Percentiles rank a stretch among this genome's conserved stretches.
Evolutionary conservation across 805 yeast genomes (phyloP).

Genomic region (Brettanomyces sp.): DNA sequence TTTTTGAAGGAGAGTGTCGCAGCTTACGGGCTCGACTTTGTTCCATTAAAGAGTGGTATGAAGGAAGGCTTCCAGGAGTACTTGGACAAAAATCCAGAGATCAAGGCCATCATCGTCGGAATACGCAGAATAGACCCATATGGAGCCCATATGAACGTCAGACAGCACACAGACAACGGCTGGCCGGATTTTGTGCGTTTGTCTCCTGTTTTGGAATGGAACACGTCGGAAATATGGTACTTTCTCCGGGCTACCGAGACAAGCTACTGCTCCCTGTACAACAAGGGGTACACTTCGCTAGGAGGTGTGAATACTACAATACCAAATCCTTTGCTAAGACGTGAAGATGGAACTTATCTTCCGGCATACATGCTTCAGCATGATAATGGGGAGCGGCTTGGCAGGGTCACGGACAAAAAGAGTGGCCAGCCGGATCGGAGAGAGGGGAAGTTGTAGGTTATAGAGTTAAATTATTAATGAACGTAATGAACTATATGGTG

Average conservation of each 20-base stretch:
- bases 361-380: constrained; percentile 56
- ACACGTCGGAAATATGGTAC: constrained; percentile 75
- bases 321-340: constrained; percentile 53
- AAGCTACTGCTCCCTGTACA: constrained; percentile 70
- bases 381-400: constrained; percentile 47
- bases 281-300: constrained; percentile 77
- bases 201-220: constrained; percentile 89
- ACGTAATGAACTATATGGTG: no score
- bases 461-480: not conserved
- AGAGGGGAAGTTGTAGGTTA: not conserved
- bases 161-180: constrained; percentile 74
- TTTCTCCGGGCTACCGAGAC: constrained; percentile 53
- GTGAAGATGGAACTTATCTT: constrained; percentile 16
- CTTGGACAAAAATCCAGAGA: constrained; percentile 37
- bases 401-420: constrained; percentile 14
- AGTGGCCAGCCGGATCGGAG: not conserved
- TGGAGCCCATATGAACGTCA: constrained; percentile 46
- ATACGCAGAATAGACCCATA: constrained; percentile 83
- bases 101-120: constrained; percentile 80
- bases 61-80: constrained; percentile 63
- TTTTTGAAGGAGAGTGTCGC: constrained; percentile 52
- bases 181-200: constrained; percentile 86
- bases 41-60: constrained; percentile 36
- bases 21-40: constrained; percentile 45
- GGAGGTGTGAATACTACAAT: constrained; percentile 71